Conservation (phyloP, 495 filamentous ascomycete species). For the Neurospora sp. region DNA sequence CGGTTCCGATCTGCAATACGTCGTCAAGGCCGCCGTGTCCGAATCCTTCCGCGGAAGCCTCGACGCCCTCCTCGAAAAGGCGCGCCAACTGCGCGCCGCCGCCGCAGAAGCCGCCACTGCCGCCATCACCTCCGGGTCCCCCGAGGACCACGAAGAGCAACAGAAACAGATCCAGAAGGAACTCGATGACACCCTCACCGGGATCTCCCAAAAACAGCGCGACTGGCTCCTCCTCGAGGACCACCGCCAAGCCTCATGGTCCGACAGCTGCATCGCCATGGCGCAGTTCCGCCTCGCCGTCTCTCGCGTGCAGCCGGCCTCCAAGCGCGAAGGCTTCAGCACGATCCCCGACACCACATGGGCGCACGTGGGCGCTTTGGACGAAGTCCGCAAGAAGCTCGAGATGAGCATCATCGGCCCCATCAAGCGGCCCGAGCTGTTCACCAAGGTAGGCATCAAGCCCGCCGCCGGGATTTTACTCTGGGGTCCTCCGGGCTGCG, state of each 20-base stretch:
- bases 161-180: not conserved
- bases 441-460: slow-evolving; percentile 71
- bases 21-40: slow-evolving; percentile 43
- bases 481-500: slow-evolving; percentile 95
- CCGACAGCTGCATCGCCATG: slow-evolving; percentile 22
- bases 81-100: slow-evolving; percentile 28
- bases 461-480: slow-evolving; percentile 86
- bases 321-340: slow-evolving; percentile 92
- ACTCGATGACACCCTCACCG: not conserved
- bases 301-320: slow-evolving; percentile 80
- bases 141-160: not conserved
- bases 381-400: slow-evolving; percentile 69
- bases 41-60: slow-evolving; percentile 17
- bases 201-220: slow-evolving; percentile 31
- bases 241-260: slow-evolving; percentile 17
- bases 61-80: slow-evolving; percentile 12
- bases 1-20: slow-evolving; percentile 80
- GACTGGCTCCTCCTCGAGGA: slow-evolving; percentile 27
- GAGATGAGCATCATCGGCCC: slow-evolving; percentile 85
- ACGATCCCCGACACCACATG: slow-evolving; percentile 96
- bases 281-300: slow-evolving; percentile 69
- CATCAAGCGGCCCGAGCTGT: slow-evolving; percentile 76
- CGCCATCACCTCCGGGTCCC: not conserved
- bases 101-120: slow-evolving; percentile 39
- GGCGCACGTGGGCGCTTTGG: slow-evolving; percentile 82